A percentile compares a stretch with the other conserved stretches of the same genome.
Conservation (phyloP, 2,329 filamentous ascomycete genomes). For the Kalmusia sp. region DNA sequence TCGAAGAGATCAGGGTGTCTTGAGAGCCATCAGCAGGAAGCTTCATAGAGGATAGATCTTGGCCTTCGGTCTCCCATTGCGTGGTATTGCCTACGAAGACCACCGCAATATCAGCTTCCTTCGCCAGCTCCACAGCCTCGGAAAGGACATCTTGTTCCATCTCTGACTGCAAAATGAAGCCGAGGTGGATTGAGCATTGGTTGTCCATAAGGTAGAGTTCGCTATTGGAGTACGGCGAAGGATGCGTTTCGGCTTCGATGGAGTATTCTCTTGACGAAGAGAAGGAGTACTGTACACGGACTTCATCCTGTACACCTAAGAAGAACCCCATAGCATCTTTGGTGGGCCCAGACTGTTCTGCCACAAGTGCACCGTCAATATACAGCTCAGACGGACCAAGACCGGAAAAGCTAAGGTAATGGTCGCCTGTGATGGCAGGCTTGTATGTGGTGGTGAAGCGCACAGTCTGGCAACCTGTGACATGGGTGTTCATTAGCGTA, state of each 20-base stretch:
- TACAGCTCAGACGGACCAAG: conserved; percentile 19
- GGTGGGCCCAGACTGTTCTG: conserved; percentile 10
- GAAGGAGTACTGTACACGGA: conserved; percentile 19
- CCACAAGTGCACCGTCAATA: conserved; percentile 20
- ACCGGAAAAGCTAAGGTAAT: conserved; percentile 25
- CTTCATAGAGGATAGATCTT: conserved; percentile 28
- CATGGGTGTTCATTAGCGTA: conserved; percentile 23
- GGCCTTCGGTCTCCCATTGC: conserved; percentile 34
- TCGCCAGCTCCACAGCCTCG: conserved; percentile 22
- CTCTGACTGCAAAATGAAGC: conserved; percentile 20
- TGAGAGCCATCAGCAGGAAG: conserved; percentile 62
- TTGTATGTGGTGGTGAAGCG: conserved; percentile 19
- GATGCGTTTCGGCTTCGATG: conserved; percentile 20
- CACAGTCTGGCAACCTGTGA: conserved; percentile 15
- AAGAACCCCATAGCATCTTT: conserved; percentile 25
- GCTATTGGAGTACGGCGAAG: conserved; percentile 14
- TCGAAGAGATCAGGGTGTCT: conserved; percentile 52
- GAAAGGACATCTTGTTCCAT: conserved; percentile 24
- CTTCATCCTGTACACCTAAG: conserved; percentile 23
- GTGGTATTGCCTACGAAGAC: conserved; percentile 69
- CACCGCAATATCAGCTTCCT: conserved; percentile 68
- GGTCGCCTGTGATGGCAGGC: conserved; percentile 14
- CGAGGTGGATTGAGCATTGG: conserved; percentile 22
- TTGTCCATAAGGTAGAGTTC: conserved; percentile 25
- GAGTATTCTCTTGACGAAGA: conserved; percentile 10